A percentile compares a stretch with the other conserved stretches of the same genome.
phyloP scores from a whole-genome alignment of 2,329 filamentous ascomycete genomes.

The Aspergillus intermedius region DNA sequence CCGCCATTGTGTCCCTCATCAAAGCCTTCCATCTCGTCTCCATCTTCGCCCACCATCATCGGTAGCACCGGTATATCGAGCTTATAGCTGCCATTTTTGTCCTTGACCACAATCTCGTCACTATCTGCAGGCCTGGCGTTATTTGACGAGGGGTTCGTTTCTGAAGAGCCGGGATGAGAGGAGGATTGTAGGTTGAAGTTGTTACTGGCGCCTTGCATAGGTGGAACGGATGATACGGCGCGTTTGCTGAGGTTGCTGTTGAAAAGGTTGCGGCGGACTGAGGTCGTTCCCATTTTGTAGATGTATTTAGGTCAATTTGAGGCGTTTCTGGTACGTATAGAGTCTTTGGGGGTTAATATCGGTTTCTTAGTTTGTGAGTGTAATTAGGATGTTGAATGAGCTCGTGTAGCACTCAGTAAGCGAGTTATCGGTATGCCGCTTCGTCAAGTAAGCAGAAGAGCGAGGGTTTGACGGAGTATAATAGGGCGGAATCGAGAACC shows the following conservation, averaged over 20 bases:
- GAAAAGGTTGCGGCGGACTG: constrained; percentile 41
- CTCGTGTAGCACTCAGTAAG: not conserved
- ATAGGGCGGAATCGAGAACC: not conserved
- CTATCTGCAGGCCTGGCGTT: constrained; percentile 22
- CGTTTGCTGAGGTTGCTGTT: constrained; percentile 39
- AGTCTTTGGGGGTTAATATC: not conserved
- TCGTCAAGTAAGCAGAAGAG: not conserved
- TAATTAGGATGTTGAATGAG: not conserved
- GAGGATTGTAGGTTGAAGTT: constrained; percentile 19
- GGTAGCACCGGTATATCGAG: constrained; percentile 41
- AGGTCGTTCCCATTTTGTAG: constrained; percentile 22
- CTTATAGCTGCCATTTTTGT: constrained; percentile 44
- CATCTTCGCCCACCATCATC: constrained; percentile 30
- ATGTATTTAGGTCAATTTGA: not conserved
- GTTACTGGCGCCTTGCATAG: constrained; percentile 11
- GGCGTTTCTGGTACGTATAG: no score
- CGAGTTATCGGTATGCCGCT: not conserved
- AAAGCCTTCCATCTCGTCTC: constrained; percentile 36
- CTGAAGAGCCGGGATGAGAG: constrained; percentile 16
- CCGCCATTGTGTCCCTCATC: constrained; percentile 48
- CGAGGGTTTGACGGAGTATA: not conserved
- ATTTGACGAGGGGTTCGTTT: constrained; percentile 14
- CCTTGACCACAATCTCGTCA: constrained; percentile 45
- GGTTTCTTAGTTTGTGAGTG: no score
- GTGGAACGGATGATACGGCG: constrained; percentile 27